These are phyloP conservation scores for Rhodomyrtus psidioides DNA, from an alignment of 441 rosid species.

Conservation along the genomic window DNA sequence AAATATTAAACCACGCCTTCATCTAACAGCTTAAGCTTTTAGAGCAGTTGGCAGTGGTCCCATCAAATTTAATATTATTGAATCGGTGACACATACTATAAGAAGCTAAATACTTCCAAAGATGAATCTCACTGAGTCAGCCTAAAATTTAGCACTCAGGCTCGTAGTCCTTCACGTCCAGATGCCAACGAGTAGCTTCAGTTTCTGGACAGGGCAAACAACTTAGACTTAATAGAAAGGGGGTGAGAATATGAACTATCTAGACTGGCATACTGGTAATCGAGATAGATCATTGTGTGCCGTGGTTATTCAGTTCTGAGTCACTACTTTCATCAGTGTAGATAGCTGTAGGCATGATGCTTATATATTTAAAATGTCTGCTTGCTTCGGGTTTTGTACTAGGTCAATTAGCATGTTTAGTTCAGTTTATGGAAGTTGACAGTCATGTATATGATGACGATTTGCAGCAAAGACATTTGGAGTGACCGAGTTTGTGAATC, in stretches of 20 bases:
- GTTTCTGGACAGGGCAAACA: no score
- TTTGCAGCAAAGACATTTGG: constrained; percentile 85
- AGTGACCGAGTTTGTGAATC: constrained; percentile 92
- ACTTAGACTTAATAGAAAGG: no score
- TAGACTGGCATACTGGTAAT: not conserved
- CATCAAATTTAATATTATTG: no score
- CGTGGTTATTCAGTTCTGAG: not conserved
- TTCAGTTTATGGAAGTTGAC: not conserved
- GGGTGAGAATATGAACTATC: not conserved
- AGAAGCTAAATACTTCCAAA: not conserved
- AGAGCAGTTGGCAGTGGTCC: no score
- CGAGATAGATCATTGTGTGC: not conserved
- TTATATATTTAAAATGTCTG: not conserved
- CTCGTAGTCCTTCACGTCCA: no score
- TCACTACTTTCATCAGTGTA: not conserved
- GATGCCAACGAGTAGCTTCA: no score
- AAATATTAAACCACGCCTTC: no score
- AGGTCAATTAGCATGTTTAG: not conserved
- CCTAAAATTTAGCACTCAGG: not conserved
- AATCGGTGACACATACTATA: not conserved
- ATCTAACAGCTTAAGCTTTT: no score
- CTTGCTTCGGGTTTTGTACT: not conserved
- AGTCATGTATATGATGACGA: not conserved
- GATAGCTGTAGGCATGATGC: not conserved
- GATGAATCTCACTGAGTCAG: not conserved